Evolutionary conservation across 305 asterid species (phyloP).

Genomic region (Fraxinus paxiana): DNA sequence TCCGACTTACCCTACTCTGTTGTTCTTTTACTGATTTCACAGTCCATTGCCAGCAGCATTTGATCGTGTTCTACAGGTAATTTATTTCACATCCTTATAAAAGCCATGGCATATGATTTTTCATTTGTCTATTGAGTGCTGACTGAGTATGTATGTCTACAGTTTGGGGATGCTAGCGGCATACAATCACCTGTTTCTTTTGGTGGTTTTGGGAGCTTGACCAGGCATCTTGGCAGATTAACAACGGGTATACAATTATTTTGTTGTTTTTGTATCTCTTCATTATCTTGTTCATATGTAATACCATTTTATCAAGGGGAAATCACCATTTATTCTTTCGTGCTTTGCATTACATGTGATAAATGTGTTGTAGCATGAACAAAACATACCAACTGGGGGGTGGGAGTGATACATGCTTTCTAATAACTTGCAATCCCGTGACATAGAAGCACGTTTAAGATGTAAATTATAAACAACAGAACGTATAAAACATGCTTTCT

Average conservation of each 20-base stretch:
- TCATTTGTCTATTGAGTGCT: conserved; percentile 24
- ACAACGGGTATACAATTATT: conserved; percentile 49
- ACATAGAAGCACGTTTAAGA: neutral
- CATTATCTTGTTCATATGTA: neutral
- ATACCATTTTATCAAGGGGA: neutral
- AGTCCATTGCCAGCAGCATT: conserved; percentile 90
- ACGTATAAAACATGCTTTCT: neutral
- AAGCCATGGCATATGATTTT: conserved; percentile 21
- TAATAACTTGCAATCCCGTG: neutral
- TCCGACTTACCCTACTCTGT: conserved; percentile 12
- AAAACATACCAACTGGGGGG: neutral
- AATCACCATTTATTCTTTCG: neutral
- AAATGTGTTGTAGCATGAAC: neutral
- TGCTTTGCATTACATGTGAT: neutral
- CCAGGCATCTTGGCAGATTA: conserved; percentile 86
- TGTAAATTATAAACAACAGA: neutral
- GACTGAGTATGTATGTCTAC: conserved; percentile 32
- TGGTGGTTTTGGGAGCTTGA: conserved; percentile 97
- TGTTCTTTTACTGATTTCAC: conserved; percentile 24
- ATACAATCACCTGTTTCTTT: conserved; percentile 96
- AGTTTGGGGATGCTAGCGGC: conserved; percentile 98
- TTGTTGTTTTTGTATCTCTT: neutral
- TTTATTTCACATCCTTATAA: conserved; percentile 20
- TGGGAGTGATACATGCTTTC: neutral
- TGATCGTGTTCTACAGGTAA: conserved; percentile 83